Evolutionary conservation across 352 stramenopile species (phyloP).

Genomic region (Phytophthora citricola): DNA sequence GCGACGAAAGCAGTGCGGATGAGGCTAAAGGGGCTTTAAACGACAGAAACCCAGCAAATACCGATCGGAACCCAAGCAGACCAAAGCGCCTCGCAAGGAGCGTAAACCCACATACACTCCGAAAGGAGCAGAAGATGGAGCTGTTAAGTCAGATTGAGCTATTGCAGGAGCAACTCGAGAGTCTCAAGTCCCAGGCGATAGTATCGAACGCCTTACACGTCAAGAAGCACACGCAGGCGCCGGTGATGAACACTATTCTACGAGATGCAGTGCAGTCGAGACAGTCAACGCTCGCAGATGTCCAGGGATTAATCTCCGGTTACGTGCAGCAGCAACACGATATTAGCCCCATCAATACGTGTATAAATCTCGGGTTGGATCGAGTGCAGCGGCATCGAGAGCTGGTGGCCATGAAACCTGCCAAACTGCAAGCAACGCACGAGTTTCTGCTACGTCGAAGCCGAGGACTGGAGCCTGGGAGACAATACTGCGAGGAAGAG

Average conservation of each 20-base stretch:
- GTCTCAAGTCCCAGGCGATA: slow-evolving; percentile 42
- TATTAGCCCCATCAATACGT: slow-evolving; percentile 44
- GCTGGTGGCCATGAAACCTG: slow-evolving; percentile 29
- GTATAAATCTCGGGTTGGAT: slow-evolving; percentile 40
- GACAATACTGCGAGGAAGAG: slow-evolving; percentile 42
- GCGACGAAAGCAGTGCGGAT: slow-evolving; percentile 33
- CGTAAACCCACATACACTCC: slow-evolving; percentile 39
- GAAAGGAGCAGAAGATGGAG: slow-evolving; percentile 39
- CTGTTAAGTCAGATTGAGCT: slow-evolving; percentile 31
- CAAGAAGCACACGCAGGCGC: slow-evolving; percentile 39
- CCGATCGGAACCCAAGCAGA: slow-evolving; percentile 3
- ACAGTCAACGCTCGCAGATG: slow-evolving; percentile 36
- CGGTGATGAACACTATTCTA: slow-evolving; percentile 44
- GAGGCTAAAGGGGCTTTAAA: slow-evolving; percentile 13
- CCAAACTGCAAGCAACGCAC: slow-evolving; percentile 27
- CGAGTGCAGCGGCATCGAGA: slow-evolving; percentile 28
- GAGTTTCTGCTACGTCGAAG: slow-evolving; percentile 42
- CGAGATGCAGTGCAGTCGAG: slow-evolving; percentile 37
- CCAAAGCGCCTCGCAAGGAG: slow-evolving; percentile 28
- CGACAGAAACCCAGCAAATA: slow-evolving; percentile 9
- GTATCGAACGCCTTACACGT: slow-evolving; percentile 43
- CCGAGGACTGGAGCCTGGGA: slow-evolving; percentile 34
- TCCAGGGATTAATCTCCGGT: slow-evolving; percentile 38
- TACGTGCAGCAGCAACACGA: slow-evolving; percentile 44
- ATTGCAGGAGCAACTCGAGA: slow-evolving; percentile 36